Conservation (phyloP, 1,284 basidiomycete genomes). For the Inonotus obliquus region DNA sequence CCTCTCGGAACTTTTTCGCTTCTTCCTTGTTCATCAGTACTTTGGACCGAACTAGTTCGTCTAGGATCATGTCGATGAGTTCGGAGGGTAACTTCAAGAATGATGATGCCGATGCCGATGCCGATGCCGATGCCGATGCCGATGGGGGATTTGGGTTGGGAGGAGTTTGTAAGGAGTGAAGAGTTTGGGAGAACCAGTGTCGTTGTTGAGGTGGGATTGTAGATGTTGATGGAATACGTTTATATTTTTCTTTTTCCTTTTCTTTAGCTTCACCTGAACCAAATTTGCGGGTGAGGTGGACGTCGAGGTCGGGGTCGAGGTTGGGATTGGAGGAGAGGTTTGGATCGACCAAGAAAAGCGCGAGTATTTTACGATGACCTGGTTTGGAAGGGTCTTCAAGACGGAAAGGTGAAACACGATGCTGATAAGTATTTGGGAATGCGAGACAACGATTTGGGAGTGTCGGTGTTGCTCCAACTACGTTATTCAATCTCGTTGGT, state of each 20-base stretch:
- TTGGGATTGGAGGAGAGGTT: slow-evolving; percentile 27
- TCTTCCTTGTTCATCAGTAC: slow-evolving; percentile 1
- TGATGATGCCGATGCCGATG: neutral
- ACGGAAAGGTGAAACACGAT: slow-evolving; percentile 37
- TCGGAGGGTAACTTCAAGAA: neutral
- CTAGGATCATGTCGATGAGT: neutral
- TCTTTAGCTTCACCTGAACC: no score
- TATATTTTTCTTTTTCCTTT: neutral
- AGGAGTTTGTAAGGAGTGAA: slow-evolving; percentile 19
- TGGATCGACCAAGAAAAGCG: slow-evolving; percentile 48
- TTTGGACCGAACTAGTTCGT: neutral
- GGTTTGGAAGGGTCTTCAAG: slow-evolving; percentile 38
- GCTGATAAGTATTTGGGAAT: slow-evolving; percentile 44
- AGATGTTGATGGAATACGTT: slow-evolving; percentile 35
- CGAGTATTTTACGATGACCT: slow-evolving; percentile 45
- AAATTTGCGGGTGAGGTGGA: no score
- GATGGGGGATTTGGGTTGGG: no score
- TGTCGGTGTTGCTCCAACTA: slow-evolving; percentile 33
- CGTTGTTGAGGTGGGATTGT: slow-evolving; percentile 43
- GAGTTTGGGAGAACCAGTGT: slow-evolving; percentile 35
- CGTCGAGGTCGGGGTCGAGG: no score
- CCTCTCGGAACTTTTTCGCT: neutral
- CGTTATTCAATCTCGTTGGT: slow-evolving; percentile 22
- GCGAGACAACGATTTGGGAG: slow-evolving; percentile 34
- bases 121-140: no score